phyloP scores from a whole-genome alignment of 805 yeast genomes.

The Cyberlindnera mycetangii region DNA sequence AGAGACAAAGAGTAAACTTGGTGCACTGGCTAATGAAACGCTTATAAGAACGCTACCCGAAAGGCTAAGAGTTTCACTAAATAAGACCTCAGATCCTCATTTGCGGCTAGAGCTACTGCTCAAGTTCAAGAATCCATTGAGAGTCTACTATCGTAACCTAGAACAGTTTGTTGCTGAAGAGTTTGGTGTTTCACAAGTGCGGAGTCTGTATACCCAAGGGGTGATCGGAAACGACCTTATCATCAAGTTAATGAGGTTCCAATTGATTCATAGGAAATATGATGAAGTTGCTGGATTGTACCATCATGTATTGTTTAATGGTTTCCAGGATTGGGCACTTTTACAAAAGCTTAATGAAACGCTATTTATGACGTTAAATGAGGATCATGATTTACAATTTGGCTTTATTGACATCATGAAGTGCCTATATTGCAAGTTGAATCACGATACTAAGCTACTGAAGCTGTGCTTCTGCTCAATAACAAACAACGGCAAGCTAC shows the following conservation, averaged over 20 bases:
- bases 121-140: constrained; percentile 10
- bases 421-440: constrained; percentile 8
- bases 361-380: constrained; percentile 9
- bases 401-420: constrained; percentile 18
- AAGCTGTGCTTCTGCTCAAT: constrained; percentile 11
- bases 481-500: constrained; percentile 11
- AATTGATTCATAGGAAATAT: constrained; percentile 12
- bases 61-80: neutral
- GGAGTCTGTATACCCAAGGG: constrained; percentile 2
- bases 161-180: constrained; percentile 10
- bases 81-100: constrained; percentile 19
- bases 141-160: constrained; percentile 10
- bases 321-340: constrained; percentile 5
- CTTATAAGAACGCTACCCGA: constrained; percentile 6
- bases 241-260: constrained; percentile 11
- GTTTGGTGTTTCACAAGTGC: constrained; percentile 8
- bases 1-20: neutral
- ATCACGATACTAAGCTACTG: constrained; percentile 15
- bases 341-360: constrained; percentile 8
- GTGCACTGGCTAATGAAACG: constrained; percentile 6
- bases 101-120: constrained; percentile 15
- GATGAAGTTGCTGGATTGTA: constrained; percentile 13
- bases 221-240: constrained; percentile 13
- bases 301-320: constrained; percentile 6
- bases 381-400: constrained; percentile 17